Percentiles rank a stretch among this genome's conserved stretches.
These are phyloP conservation scores for Escovopsis sp. DNA, from an alignment of 2,329 filamentous ascomycete species.

Conservation along the genomic window DNA sequence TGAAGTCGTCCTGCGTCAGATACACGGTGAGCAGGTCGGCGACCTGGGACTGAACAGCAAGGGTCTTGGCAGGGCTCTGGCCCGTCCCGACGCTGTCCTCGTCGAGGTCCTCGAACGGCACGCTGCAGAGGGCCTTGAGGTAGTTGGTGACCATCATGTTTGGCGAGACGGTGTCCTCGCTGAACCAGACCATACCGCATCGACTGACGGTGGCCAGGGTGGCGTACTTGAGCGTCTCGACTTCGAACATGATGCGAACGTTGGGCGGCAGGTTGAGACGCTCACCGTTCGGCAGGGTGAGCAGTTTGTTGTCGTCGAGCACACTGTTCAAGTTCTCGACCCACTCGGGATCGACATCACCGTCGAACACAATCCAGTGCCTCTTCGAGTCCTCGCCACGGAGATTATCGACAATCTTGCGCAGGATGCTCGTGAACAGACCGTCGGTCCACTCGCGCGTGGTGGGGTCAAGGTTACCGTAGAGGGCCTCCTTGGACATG, in stretches of 20 bases:
- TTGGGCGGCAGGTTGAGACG: slow-evolving; percentile 88
- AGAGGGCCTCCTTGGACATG: slow-evolving; percentile 97
- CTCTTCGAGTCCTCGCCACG: slow-evolving; percentile 93
- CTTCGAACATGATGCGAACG: slow-evolving; percentile 99
- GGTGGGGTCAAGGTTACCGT: slow-evolving; percentile 89
- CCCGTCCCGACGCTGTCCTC: slow-evolving; percentile 73
- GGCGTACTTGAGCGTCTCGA: slow-evolving; percentile 93
- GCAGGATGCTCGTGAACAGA: slow-evolving; percentile 90
- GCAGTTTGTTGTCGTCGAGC: slow-evolving; percentile 94
- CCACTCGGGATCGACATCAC: slow-evolving; percentile 98
- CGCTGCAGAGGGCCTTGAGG: slow-evolving; percentile 64
- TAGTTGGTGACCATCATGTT: slow-evolving; percentile 91
- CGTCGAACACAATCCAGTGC: slow-evolving; percentile 99
- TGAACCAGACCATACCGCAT: slow-evolving; percentile 99
- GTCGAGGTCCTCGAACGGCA: slow-evolving; percentile 87
- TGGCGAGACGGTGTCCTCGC: slow-evolving; percentile 87
- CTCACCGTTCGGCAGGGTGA: slow-evolving; percentile 94
- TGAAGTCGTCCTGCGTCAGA: slow-evolving; percentile 66
- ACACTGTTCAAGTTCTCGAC: slow-evolving; percentile 99
- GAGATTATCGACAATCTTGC: slow-evolving; percentile 97
- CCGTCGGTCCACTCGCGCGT: slow-evolving; percentile 98
- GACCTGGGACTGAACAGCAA: slow-evolving; percentile 64
- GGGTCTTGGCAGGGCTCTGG: slow-evolving; percentile 61
- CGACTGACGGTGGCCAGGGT: slow-evolving; percentile 97
- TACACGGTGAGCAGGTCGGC: slow-evolving; percentile 66